Evolutionary conservation across 768 basidiomycete species (phyloP), one percentile per base, ranked within the genome.

Genomic region (Boletus insuetus): DNA sequence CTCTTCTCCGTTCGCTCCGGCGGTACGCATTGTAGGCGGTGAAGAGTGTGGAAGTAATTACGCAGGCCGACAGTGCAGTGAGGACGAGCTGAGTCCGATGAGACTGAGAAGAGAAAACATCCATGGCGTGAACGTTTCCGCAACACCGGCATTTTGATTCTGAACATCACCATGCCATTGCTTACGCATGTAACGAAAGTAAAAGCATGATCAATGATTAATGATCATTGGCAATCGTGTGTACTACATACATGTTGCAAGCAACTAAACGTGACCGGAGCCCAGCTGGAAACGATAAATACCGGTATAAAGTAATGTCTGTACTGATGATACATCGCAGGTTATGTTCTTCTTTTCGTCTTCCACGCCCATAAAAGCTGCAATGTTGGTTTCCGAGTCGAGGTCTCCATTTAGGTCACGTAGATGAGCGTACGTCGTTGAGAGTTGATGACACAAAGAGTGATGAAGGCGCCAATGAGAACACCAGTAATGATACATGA

Each of bases 81-180:
- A 80, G 73, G 26, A 89, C 62, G 44, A 91, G 81, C 64, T 91
- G 89, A 13, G 79, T 74, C 61, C 75, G 79, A 64, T 89, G 87
- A 20, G 84, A 82, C 38, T 77, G 74, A 29, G 53, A 46, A 22
- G 63, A 59, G 39, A 69, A 47, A 11, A n/a, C 42, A 39, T 62
- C 56, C 69, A 67, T 72, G 56, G 49, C 32, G 29, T 26, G 35
- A 29, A 39, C 14, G 22, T 40, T 20, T 14, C 11, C 34, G 34
- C 8, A 24, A 24, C 13, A 13, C 14, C 34, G 4, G 13, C 6
- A 32, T 9, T 32, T 32, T 5, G 24, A 24, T n/a, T n/a, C n/a
- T n/a, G n/a, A n/a, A n/a, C n/a, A n/a, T n/a, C n/a, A n/a, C n/a
- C n/a, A n/a, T 24, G 24, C 24, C 8, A 29, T 29, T 29, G 26